Base-by-base conservation (phyloP, 2,329 filamentous ascomycete genomes). In the Lachnellula cervina region DNA sequence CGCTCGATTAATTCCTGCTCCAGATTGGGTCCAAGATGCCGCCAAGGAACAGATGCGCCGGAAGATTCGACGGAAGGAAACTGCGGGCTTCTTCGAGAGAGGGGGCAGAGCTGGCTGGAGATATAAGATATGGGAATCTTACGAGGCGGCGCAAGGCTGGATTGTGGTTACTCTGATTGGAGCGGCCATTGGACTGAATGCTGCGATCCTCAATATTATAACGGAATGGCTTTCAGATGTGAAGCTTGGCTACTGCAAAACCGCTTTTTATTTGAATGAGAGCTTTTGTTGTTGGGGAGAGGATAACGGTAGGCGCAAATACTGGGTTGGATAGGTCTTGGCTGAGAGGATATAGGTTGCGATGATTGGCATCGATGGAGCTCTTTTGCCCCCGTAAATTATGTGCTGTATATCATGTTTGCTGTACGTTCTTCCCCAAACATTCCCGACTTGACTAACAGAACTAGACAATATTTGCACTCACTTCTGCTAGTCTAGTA, bases 271-370 rank as follows among this genome's bases (percentile, higher is more conserved):
- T 70, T 80, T 99, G 56, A 99, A 99, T 72, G 90, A 97, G 78
- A 88, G 83, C 70, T 99, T 99, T 72, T 99, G 94, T 74, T 99
- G 94, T 71, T 99, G 92, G 91, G 94, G 94, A 38, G 89, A 94
- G 54, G 91, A 97, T 66, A 87, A 83, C 68, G 92, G 86, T 86
- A 73, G 74, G 46, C 25, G 37, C 48, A 49, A 43, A 37, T 2
- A 34, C 23, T 42, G 14, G 32, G 9, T 7, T 19, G 34, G 32
- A 44, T 13, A 42, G 44, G 19, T 44, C 44, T 42, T 60, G 63
- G 55, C 65, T 69, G 45, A 70, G 52, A 42, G 9, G 21, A n/a
- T 37, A 21, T 62, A 88, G 86, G 90, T 4, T 99, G 94, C 69
- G 76, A 82, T 0, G 87, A 96, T 68, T 99, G 94, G 93, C 88